These are phyloP conservation scores for Dictyostelium brefeldianum DNA, from an alignment of 78 protist species.

Conservation along the genomic window DNA sequence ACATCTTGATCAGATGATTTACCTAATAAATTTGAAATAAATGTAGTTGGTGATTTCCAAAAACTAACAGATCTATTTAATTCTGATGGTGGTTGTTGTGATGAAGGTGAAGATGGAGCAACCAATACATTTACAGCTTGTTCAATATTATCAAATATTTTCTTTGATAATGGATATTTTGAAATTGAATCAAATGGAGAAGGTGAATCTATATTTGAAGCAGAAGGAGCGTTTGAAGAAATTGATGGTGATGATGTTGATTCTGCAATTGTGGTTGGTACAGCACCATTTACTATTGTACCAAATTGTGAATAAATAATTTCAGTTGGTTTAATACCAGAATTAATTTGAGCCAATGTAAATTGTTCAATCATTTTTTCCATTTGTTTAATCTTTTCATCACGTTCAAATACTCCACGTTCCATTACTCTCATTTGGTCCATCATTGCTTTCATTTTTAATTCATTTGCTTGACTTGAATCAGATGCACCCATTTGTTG, in stretches of 20 bases:
- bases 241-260: background rate
- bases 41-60: constrained; percentile 50
- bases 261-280: background rate
- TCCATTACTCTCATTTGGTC: constrained; percentile 63
- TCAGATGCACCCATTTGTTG: background rate
- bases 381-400: constrained; percentile 37
- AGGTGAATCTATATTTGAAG: background rate
- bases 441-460: constrained; percentile 41
- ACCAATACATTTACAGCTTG: constrained; percentile 18
- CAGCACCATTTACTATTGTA: background rate
- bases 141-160: constrained; percentile 14
- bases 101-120: constrained; percentile 7
- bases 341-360: constrained; percentile 10
- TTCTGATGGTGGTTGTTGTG: background rate
- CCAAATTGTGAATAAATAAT: background rate
- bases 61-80: constrained; percentile 19
- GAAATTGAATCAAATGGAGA: background rate
- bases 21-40: constrained; percentile 22
- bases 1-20: background rate
- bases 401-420: constrained; percentile 46
- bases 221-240: too few species aligned
- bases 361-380: constrained; percentile 41
- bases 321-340: background rate
- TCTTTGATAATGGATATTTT: constrained; percentile 16
- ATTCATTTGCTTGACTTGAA: constrained; percentile 21